Evolutionary conservation across 768 basidiomycete species (phyloP).

Genomic region (Coprinopsis sp.): DNA sequence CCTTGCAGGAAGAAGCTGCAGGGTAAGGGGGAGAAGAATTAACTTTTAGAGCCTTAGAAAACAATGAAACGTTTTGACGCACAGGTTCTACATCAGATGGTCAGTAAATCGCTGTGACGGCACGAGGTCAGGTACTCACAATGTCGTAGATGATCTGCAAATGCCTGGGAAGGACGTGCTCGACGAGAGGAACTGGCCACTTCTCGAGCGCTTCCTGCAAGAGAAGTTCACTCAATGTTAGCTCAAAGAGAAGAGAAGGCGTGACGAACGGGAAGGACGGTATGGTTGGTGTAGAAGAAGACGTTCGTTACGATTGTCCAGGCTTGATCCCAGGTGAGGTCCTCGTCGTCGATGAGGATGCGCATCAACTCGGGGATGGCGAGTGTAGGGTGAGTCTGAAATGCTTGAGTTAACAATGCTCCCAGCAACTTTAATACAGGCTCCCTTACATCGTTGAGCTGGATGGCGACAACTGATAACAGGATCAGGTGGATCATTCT

Average conservation of each 20-base stretch:
- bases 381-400: constrained; percentile 90
- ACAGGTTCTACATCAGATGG: constrained; percentile 43
- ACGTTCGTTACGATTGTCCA: constrained; percentile 89
- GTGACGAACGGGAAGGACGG: constrained; percentile 72
- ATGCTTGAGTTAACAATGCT: background rate
- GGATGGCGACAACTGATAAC: constrained; percentile 74
- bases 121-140: constrained; percentile 37
- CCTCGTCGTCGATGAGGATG: constrained; percentile 88
- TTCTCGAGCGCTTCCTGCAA: constrained; percentile 78
- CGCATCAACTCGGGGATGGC: constrained; percentile 96
- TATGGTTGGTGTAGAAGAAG: constrained; percentile 96
- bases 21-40: background rate
- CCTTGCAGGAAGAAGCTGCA: constrained; percentile 66
- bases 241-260: background rate
- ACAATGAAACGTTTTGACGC: constrained; percentile 16
- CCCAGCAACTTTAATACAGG: background rate
- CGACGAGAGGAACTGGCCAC: constrained; percentile 87
- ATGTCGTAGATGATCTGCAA: constrained; percentile 93
- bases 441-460: constrained; percentile 82
- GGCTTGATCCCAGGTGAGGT: constrained; percentile 73
- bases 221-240: background rate
- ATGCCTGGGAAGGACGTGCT: constrained; percentile 83
- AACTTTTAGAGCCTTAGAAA: background rate
- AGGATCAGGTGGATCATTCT: background rate
- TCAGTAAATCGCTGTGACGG: background rate